Base-by-base conservation (phyloP, 2,329 filamentous ascomycete species). In the Pyrenochaeta sp. region DNA sequence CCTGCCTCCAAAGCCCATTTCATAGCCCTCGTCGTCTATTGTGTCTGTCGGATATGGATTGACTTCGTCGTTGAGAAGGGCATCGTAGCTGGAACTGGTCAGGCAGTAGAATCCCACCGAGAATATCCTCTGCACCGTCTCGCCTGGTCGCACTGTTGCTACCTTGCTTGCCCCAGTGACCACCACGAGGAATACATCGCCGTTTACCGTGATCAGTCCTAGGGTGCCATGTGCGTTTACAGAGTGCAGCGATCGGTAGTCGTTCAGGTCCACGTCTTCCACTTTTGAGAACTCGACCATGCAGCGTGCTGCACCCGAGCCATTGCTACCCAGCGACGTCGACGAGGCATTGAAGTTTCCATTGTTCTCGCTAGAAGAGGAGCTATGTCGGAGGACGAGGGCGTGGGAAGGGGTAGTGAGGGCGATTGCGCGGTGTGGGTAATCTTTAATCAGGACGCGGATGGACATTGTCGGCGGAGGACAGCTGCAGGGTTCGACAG, bases 101-200 rank as follows among this genome's bases (percentile, higher is more conserved):
- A 99, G 79, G 71, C 95, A 98, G 79, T 96, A 86, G 74, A 98
- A 98, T 61, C 95, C 91, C 53, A 97, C 94, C 17, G 85, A 87
- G 55, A 88, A 84, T 66, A 98, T 98, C 74, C 88, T 88, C 77
- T 95, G 90, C 20, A 97, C 89, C 3, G 90, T 94, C 81, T 98
- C 94, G 41, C 91, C 91, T 0, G 92, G 92, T 42, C 92, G 84
- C 42, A 97, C 84, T 1, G 87, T 92, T 14, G 93, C 94, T 5
- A 93, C 92, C 57, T 88, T 87, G 17, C 86, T 84, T 32, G 91
- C 90, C 40, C 87, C 86, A 23, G 90, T 96, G 47, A 98, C 90
- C 51, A 97, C 90, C 56, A 92, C 95, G 14, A 98, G 81, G 73
- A 98, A 98, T 12, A 97, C 88, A 79, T 97, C 92, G 54, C 87